Conservation (phyloP, 2,329 filamentous ascomycete species). For the Emericellopsis atlantica region DNA sequence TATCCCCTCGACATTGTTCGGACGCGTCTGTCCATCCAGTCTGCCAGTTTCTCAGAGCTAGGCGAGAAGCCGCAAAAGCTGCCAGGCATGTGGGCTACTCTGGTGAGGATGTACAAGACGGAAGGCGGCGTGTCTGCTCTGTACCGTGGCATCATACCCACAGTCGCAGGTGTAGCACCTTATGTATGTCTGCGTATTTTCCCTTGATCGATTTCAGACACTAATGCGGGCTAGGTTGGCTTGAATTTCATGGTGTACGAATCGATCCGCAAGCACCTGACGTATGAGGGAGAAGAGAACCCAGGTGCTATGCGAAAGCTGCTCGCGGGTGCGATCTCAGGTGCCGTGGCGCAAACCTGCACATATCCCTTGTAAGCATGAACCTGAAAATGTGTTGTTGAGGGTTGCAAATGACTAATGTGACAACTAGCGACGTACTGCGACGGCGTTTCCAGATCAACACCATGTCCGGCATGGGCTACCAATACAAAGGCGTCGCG, state of each 20-base stretch:
- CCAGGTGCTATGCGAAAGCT: conserved; percentile 72
- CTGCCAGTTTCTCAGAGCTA: conserved; percentile 81
- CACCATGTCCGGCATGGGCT: conserved; percentile 97
- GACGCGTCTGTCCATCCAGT: conserved; percentile 91
- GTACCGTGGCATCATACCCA: conserved; percentile 91
- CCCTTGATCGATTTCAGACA: too few species aligned
- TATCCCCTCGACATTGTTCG: conserved; percentile 97
- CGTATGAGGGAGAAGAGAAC: conserved; percentile 75
- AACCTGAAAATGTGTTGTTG: not conserved
- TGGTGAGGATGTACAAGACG: conserved; percentile 74
- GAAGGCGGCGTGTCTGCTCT: conserved; percentile 77
- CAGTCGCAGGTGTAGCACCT: conserved; percentile 86
- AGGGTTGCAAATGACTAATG: conserved; percentile 9
- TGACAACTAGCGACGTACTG: conserved; percentile 60
- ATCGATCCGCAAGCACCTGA: conserved; percentile 70
- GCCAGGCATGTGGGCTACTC: conserved; percentile 84
- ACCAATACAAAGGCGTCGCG: conserved; percentile 78
- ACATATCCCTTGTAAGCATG: conserved; percentile 86
- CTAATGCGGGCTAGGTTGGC: conserved; percentile 52
- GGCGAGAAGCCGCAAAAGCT: conserved; percentile 51
- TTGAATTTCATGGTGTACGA: conserved; percentile 99
- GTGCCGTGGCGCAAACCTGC: conserved; percentile 90
- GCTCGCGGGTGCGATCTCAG: conserved; percentile 83
- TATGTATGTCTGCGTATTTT: conserved; percentile 45
- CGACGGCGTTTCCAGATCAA: conserved; percentile 95